phyloP scores from a whole-genome alignment of 495 filamentous ascomycete genomes.

The Trichocladium antarcticum region DNA sequence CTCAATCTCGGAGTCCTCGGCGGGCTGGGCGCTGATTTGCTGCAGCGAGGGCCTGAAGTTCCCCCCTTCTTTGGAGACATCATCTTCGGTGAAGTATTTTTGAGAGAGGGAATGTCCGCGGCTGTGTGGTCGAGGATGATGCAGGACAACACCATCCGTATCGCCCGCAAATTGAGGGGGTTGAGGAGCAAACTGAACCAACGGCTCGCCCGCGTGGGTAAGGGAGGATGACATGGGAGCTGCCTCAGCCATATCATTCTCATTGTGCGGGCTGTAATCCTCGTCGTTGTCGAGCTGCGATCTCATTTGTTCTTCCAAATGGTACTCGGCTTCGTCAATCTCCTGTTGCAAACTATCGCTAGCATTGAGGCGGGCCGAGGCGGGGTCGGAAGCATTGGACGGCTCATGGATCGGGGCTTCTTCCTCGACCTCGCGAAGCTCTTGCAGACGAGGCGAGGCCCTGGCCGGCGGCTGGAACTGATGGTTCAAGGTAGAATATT shows the following conservation, averaged over 20 bases:
- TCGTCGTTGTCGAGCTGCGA: constrained; percentile 59
- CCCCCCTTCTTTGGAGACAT: constrained; percentile 30
- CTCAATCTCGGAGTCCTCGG: constrained; percentile 58
- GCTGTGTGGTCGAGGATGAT: constrained; percentile 52
- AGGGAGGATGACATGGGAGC: constrained; percentile 15
- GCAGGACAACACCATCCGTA: constrained; percentile 40
- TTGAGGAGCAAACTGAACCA: constrained; percentile 34
- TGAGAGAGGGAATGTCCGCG: constrained; percentile 48
- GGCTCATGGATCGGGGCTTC: constrained; percentile 37
- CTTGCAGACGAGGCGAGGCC: constrained; percentile 46
- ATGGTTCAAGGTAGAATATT: constrained; percentile 45
- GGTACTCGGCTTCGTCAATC: constrained; percentile 75
- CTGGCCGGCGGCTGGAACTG: constrained; percentile 42
- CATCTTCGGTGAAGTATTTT: constrained; percentile 39
- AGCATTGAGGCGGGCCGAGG: constrained; percentile 33
- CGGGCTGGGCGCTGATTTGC: constrained; percentile 20
- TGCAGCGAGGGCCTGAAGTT: constrained; percentile 23
- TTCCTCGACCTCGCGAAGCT: constrained; percentile 45
- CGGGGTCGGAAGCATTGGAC: constrained; percentile 39
- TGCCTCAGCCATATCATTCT: constrained; percentile 26
- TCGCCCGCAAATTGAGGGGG: constrained; percentile 32
- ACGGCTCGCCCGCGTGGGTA: constrained; percentile 29
- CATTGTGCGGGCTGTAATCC: constrained; percentile 45
- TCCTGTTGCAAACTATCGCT: constrained; percentile 64
- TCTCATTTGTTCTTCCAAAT: constrained; percentile 62